Conservation (phyloP, 257 asterid genomes). For the Misopates orontium region DNA sequence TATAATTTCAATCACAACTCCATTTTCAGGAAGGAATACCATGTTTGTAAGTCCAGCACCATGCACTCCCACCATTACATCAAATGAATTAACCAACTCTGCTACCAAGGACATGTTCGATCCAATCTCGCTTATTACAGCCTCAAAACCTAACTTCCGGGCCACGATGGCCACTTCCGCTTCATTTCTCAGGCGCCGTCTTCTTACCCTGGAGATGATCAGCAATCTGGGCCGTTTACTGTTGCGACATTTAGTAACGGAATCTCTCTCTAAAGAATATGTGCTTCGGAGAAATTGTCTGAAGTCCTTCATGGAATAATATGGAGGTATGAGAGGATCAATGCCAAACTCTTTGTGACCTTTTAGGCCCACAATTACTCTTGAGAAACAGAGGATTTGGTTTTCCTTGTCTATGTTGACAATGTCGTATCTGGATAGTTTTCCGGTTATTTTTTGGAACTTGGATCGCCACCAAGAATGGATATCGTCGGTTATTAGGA, state of each 20-base stretch:
- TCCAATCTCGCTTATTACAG: conserved; percentile 29
- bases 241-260: background rate
- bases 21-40: conserved; percentile 62
- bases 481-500: conserved; percentile 38
- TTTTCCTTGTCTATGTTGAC: conserved; percentile 38
- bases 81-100: conserved; percentile 39
- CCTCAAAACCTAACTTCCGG: conserved; percentile 43
- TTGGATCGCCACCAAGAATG: conserved; percentile 35
- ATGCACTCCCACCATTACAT: conserved; percentile 63
- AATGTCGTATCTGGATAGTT: conserved; percentile 41
- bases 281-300: conserved; percentile 36
- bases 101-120: conserved; percentile 30
- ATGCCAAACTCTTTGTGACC: conserved; percentile 39
- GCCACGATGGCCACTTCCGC: conserved; percentile 34
- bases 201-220: conserved; percentile 39
- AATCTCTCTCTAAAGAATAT: conserved; percentile 36
- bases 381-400: conserved; percentile 43
- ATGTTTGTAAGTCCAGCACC: conserved; percentile 77
- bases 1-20: conserved; percentile 52
- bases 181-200: conserved; percentile 38
- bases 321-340: conserved; percentile 28
- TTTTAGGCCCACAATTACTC: conserved; percentile 44
- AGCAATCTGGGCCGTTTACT: conserved; percentile 42
- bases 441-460: conserved; percentile 29
- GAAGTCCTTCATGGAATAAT: conserved; percentile 38